A percentile compares a stretch with the other conserved stretches of the same genome.
Conservation (phyloP, 495 filamentous ascomycete species). For the Glonium stellatum region DNA sequence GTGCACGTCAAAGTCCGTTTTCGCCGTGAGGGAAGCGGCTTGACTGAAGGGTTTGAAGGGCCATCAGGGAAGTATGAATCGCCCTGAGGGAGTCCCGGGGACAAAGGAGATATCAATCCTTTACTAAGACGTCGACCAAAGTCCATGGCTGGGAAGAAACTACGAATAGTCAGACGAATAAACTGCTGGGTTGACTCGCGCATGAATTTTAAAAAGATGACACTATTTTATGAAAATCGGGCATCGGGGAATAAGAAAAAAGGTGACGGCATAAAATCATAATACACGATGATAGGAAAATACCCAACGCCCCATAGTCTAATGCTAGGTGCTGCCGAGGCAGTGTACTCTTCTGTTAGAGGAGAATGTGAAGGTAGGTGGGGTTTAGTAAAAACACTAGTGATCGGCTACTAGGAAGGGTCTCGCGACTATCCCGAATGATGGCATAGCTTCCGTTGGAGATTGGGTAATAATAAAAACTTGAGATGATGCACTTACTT, state of each 20-base stretch:
- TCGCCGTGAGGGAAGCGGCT: not conserved
- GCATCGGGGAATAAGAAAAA: not conserved
- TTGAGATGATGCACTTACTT: not conserved
- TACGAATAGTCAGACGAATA: not conserved
- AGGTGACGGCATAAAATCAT: not conserved
- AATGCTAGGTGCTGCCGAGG: not conserved
- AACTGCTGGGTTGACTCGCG: not conserved
- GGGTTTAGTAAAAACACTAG: not conserved
- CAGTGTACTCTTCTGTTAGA: not conserved
- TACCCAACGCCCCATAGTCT: no score
- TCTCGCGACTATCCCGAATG: not conserved
- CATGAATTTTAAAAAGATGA: not conserved
- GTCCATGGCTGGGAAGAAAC: not conserved
- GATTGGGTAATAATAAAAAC: not conserved
- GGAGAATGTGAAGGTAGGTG: not conserved
- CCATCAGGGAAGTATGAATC: not conserved
- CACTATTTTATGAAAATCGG: not conserved
- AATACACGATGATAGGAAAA: not conserved
- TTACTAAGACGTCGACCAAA: not conserved
- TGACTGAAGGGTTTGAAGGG: slow-evolving; percentile 1
- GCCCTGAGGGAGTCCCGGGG: not conserved
- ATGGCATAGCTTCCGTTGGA: not conserved
- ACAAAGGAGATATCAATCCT: not conserved
- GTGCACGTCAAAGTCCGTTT: not conserved
- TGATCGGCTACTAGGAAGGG: not conserved